phyloP scores from a whole-genome alignment of 192 early-diverging fungal genomes.

The Chytriomyces hyalinus region DNA sequence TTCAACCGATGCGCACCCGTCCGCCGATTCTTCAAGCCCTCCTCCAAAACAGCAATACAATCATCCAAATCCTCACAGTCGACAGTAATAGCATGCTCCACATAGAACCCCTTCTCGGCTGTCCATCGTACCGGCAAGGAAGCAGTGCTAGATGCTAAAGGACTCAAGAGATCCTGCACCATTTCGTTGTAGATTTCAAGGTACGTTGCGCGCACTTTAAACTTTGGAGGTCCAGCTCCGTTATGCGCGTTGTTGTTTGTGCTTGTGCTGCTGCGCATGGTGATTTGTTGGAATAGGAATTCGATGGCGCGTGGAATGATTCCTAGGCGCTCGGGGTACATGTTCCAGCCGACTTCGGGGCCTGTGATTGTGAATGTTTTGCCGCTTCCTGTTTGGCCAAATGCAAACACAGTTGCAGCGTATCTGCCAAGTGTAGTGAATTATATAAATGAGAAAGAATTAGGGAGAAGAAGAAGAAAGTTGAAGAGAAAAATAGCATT shows the following conservation, averaged over 20 bases:
- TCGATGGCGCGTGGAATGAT: constrained; percentile 54
- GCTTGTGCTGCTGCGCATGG: not conserved
- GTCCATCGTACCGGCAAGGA: constrained; percentile 55
- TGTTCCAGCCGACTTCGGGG: constrained; percentile 39
- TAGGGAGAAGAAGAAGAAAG: not conserved
- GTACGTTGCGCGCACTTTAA: constrained; percentile 48
- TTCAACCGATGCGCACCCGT: constrained; percentile 61
- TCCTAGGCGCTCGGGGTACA: constrained; percentile 31
- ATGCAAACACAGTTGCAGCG: constrained; percentile 61
- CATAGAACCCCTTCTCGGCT: constrained; percentile 55
- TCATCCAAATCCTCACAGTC: constrained; percentile 60
- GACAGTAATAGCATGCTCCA: constrained; percentile 59
- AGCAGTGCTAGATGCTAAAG: constrained; percentile 22
- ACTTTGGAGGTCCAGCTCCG: not conserved
- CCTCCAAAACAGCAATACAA: constrained; percentile 59
- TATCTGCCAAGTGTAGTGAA: constrained; percentile 36
- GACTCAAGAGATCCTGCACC: constrained; percentile 57
- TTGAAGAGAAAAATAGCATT: not conserved
- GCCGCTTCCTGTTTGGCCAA: constrained; percentile 63
- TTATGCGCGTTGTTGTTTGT: not conserved
- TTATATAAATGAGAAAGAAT: not conserved
- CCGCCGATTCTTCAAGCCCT: constrained; percentile 62
- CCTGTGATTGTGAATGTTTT: constrained; percentile 69
- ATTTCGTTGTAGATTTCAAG: constrained; percentile 67
- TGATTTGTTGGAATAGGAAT: constrained; percentile 46